Evolutionary conservation across 1,284 basidiomycete species (phyloP), one percentile per base, ranked within the genome.

Genomic region (Chondrostereum purpureum): DNA sequence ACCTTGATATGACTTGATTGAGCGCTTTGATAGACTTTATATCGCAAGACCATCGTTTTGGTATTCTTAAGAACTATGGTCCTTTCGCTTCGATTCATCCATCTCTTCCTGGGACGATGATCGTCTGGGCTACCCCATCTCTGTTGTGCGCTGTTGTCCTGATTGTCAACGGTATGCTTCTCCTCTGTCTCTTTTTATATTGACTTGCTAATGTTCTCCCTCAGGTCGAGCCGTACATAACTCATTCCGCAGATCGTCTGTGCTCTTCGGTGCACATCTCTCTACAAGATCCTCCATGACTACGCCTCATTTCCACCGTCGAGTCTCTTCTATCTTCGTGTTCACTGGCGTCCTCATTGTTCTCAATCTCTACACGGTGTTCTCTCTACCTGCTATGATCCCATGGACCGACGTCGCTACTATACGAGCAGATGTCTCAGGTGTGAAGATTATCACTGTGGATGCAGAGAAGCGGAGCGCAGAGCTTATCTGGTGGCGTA

Each of bases 221-320:
- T 21, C 50, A 70, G 62, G 57, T 19, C 46, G 63, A 14, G 53
- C 60, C 3, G 48, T 70, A 35, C 64, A 63, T 42, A 59, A 64
- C 46, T 63, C 59, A 39, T 62, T 62, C 49, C 58, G 56, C 14
- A 48, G 58, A 40, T 43, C 62, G 20, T 47, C 56, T 47, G 43
- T 59, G 46, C 43, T 60, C 49, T 53, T 67, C 52, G 47, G 54
- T 43, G 45, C 54, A 27, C 63, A 69, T 54, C 48, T 69, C 45
- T 50, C 59, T 44, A 50, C 58, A 3, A 59, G 67, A 47, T 56
- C 68, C 1, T n/a, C 62, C 3, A 59, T 69, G 49, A 61, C 59
- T 8, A 49, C 61, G 2, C 63, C 64, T 3, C 46, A 63, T 8
- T 72, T 78, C 59, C 50, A 66, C 23, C 66, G 70, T 31, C 68